phyloP scores from a whole-genome alignment of 2,329 filamentous ascomycete genomes.

The Ophiognomonia clavigignenti-juglandacearum region DNA sequence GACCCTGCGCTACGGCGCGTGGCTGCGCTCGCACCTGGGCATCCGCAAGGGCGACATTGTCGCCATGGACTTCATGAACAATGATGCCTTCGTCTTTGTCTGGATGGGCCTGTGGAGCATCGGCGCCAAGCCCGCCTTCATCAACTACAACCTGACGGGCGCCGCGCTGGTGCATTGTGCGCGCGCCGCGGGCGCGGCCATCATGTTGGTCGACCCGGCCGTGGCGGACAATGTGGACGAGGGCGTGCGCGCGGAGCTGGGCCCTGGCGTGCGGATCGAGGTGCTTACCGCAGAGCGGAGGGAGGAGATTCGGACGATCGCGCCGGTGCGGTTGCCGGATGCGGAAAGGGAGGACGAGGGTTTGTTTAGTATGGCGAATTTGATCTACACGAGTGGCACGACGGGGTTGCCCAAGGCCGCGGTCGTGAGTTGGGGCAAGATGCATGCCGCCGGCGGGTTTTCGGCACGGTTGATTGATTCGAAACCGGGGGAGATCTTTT shows the following conservation, averaged over 20 bases:
- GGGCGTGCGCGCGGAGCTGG: slow-evolving; percentile 47
- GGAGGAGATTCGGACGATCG: slow-evolving; percentile 44
- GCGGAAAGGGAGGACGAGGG: slow-evolving; percentile 45
- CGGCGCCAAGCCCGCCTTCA: slow-evolving; percentile 76
- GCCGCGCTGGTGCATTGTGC: slow-evolving; percentile 71
- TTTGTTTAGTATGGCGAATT: slow-evolving; percentile 56
- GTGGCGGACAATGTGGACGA: slow-evolving; percentile 53
- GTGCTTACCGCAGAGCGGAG: slow-evolving; percentile 57
- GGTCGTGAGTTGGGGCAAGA: slow-evolving; percentile 69
- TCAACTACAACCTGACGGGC: slow-evolving; percentile 79
- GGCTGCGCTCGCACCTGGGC: slow-evolving; percentile 60
- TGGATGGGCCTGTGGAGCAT: slow-evolving; percentile 77
- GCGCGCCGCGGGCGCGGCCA: slow-evolving; percentile 57
- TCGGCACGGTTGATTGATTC: slow-evolving; percentile 52
- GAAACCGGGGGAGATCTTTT: slow-evolving; percentile 63
- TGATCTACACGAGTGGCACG: slow-evolving; percentile 84
- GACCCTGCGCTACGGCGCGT: slow-evolving; percentile 67
- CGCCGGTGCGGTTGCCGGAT: slow-evolving; percentile 55
- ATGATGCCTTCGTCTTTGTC: slow-evolving; percentile 70
- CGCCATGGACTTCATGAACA: slow-evolving; percentile 77
- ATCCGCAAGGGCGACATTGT: slow-evolving; percentile 71
- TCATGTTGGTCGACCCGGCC: slow-evolving; percentile 65
- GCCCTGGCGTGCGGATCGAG: slow-evolving; percentile 52
- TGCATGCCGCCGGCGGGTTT: slow-evolving; percentile 48
- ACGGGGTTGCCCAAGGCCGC: slow-evolving; percentile 80